Percentiles rank a stretch among this genome's conserved stretches.
phyloP scores from a whole-genome alignment of 345 rosid species.

The Boechera divaricarpa region DNA sequence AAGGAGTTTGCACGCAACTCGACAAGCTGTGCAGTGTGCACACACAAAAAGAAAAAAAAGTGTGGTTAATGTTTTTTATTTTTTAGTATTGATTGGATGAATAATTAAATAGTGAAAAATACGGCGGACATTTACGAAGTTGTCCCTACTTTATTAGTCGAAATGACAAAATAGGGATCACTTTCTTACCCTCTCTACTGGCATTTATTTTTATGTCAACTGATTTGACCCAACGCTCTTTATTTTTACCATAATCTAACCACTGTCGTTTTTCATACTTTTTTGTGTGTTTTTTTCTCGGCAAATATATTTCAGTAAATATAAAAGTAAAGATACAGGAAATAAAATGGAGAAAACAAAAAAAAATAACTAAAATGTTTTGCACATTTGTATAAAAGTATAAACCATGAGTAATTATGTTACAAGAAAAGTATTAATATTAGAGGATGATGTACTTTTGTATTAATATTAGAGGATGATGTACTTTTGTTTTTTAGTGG shows the following conservation, averaged over 20 bases:
- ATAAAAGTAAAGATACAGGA: no score
- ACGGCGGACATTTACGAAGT: constrained; percentile 10
- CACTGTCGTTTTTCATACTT: constrained; percentile 20
- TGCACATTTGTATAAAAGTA: no score
- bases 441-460: no score
- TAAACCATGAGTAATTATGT: no score
- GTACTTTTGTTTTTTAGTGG: no score
- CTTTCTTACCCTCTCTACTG: neutral
- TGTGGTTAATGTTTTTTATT: neutral
- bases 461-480: no score
- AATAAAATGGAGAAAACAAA: no score
- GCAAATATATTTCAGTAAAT: no score
- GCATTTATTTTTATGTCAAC: constrained; percentile 29
- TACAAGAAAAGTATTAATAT: no score
- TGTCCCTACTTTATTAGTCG: constrained; percentile 13
- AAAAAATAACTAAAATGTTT: no score
- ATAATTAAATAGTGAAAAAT: neutral
- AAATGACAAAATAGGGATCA: constrained; percentile 24
- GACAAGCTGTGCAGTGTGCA: constrained; percentile 47
- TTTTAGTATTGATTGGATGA: neutral
- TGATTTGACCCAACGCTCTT: constrained; percentile 30
- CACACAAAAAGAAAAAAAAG: neutral
- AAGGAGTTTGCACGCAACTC: constrained; percentile 70
- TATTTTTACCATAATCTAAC: no score
- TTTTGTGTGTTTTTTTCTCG: neutral